Percentiles rank a stretch among this genome's conserved stretches.
Evolutionary conservation across 1,284 basidiomycete genomes (phyloP).

Genomic region (Tilletia walkeri): DNA sequence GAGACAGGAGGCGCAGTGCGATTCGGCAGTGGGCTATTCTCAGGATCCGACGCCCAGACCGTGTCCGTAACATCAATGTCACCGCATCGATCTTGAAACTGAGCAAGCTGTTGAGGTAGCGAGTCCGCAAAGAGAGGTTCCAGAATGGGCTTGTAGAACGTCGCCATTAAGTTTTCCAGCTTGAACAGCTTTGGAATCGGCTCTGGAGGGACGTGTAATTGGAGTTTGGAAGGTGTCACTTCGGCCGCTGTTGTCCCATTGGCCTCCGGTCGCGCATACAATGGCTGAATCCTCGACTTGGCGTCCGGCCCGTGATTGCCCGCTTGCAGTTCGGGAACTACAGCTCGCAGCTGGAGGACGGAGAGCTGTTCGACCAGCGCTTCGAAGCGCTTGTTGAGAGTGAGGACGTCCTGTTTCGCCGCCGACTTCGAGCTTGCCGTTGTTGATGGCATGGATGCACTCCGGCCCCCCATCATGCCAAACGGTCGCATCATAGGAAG

Average conservation of each 20-base stretch:
- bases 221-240: neutral
- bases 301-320: neutral
- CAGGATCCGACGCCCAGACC: conserved; percentile 10
- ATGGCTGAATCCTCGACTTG: neutral
- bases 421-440: neutral
- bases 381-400: neutral
- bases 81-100: conserved; percentile 9
- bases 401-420: neutral
- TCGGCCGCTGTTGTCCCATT: neutral
- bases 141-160: neutral
- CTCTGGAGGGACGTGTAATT: neutral
- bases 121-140: neutral
- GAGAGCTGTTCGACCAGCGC: conserved; percentile 6
- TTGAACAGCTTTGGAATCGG: neutral
- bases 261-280: neutral
- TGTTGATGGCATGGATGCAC: neutral
- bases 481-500: neutral
- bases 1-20: neutral
- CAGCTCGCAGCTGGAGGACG: neutral
- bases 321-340: neutral
- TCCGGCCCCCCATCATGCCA: neutral
- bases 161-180: neutral
- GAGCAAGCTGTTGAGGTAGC: neutral
- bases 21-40: neutral
- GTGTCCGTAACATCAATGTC: conserved; percentile 1